phyloP scores from a whole-genome alignment of 176 grass and related monocot genomes.

The Carex littledalei region DNA sequence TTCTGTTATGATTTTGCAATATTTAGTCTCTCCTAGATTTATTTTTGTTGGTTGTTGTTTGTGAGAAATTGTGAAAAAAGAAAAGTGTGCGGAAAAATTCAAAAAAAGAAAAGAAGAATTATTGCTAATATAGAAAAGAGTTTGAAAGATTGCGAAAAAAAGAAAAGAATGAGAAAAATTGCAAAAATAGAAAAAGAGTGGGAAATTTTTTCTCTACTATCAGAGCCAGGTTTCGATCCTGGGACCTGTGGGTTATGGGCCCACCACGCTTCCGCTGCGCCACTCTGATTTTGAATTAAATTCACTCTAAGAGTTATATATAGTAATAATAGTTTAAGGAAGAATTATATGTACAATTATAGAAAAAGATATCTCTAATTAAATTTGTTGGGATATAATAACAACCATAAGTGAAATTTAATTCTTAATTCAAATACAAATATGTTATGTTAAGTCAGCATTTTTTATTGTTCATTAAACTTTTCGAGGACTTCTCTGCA shows the following conservation, averaged over 20 bases:
- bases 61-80: too few species aligned
- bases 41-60: not conserved
- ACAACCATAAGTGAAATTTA: not conserved
- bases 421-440: not conserved
- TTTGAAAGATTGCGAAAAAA: too few species aligned
- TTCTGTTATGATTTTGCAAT: conserved; percentile 1
- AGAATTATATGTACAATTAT: too few species aligned
- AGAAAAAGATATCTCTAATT: not conserved
- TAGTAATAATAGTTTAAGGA: too few species aligned
- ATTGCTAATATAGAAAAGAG: too few species aligned
- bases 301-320: too few species aligned
- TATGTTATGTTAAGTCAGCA: not conserved
- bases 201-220: conserved; percentile 13
- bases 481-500: not conserved
- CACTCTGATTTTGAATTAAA: conserved; percentile 47
- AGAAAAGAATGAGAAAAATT: too few species aligned
- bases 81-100: too few species aligned
- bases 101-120: too few species aligned
- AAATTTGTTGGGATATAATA: not conserved
- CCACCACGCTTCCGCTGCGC: conserved; percentile 87
- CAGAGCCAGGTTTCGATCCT: conserved; percentile 68
- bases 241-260: conserved; percentile 77
- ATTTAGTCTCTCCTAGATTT: not conserved
- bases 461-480: not conserved
- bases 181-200: too few species aligned